phyloP scores from a whole-genome alignment of 2,329 filamentous ascomycete genomes.

The Venturia effusa region DNA sequence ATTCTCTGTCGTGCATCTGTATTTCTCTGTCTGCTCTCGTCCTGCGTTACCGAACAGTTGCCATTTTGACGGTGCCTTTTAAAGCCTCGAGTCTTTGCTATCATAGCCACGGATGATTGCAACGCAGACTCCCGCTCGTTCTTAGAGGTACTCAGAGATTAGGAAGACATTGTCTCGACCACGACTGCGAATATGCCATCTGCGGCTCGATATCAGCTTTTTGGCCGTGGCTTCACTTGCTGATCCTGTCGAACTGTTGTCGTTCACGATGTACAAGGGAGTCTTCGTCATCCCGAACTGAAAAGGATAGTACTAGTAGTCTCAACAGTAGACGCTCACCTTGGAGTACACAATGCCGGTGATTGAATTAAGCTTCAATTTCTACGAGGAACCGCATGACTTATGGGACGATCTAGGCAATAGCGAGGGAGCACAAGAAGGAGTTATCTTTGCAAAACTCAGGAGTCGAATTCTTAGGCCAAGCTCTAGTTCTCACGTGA shows the following conservation, averaged over 20 bases:
- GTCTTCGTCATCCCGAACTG: slow-evolving; percentile 13
- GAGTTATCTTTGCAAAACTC: too few species aligned
- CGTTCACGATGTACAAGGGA: slow-evolving; percentile 20
- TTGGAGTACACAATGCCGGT: too few species aligned
- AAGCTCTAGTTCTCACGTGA: too few species aligned
- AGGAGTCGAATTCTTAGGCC: too few species aligned
- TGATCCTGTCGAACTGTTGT: slow-evolving; percentile 18
- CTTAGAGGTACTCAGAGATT: slow-evolving; percentile 13
- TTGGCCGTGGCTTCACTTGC: slow-evolving; percentile 17
- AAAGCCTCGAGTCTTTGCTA: slow-evolving; percentile 15
- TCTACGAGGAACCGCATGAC: too few species aligned
- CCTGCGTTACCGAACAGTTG: slow-evolving; percentile 17
- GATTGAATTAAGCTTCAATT: too few species aligned
- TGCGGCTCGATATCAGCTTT: slow-evolving; percentile 15
- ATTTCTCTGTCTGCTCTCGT: slow-evolving; percentile 18
- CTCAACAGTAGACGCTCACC: too few species aligned
- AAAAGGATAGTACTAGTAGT: too few species aligned
- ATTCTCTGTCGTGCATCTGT: slow-evolving; percentile 14
- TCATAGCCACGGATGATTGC: slow-evolving; percentile 11
- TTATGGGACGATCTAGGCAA: too few species aligned
- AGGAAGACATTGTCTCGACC: slow-evolving; percentile 19
- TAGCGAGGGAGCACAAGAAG: too few species aligned
- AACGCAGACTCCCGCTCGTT: slow-evolving; percentile 14
- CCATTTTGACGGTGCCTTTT: slow-evolving; percentile 14
- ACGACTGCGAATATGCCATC: slow-evolving; percentile 19